These are phyloP conservation scores for Fragaria vesca DNA, from an alignment of 306 rosid genomes.

Conservation along the genomic window DNA sequence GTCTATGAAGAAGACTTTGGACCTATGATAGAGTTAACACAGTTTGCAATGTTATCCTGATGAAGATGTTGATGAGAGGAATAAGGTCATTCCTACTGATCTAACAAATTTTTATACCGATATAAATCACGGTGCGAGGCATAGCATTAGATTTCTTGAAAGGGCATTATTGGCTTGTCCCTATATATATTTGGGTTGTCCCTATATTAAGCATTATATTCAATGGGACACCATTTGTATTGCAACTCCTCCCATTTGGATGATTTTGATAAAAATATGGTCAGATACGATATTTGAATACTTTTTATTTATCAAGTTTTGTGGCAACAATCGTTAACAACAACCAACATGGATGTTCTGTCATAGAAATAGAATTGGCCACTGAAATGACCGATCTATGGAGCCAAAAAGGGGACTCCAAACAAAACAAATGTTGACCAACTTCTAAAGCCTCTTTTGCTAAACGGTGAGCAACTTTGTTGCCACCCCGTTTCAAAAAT, in stretches of 20 bases:
- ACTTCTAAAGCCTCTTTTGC: too few species aligned
- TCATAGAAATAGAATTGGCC: too few species aligned
- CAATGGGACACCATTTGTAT: conserved; percentile 34
- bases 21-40: conserved; percentile 47
- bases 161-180: conserved; percentile 49
- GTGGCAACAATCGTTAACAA: too few species aligned
- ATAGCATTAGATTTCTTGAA: conserved; percentile 35
- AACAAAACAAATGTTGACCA: too few species aligned
- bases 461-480: too few species aligned
- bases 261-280: not conserved
- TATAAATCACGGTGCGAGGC: conserved; percentile 8
- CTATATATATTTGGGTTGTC: conserved; percentile 23
- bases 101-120: conserved; percentile 35
- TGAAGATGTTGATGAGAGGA: conserved; percentile 40
- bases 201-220: conserved; percentile 29
- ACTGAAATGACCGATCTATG: too few species aligned
- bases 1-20: conserved; percentile 66
- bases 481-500: too few species aligned
- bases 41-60: conserved; percentile 26
- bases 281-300: not conserved
- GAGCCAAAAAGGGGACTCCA: too few species aligned
- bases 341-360: too few species aligned
- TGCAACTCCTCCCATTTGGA: conserved; percentile 13
- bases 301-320: not conserved
- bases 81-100: conserved; percentile 39